Base-by-base conservation (phyloP, 352 stramenopile genomes). In the Pythium rishiriense region DNA sequence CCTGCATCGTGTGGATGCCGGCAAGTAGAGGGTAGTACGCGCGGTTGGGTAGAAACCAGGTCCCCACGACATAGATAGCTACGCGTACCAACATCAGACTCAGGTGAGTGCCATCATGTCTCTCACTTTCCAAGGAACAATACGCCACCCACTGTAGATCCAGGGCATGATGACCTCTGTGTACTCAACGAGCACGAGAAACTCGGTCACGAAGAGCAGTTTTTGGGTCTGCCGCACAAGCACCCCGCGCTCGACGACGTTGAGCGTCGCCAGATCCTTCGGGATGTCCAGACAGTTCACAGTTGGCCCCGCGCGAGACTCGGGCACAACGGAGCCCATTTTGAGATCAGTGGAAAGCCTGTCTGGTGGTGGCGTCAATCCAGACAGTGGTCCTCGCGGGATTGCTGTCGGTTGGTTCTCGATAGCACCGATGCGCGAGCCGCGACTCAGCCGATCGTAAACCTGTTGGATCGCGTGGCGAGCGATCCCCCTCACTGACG, bases 151-250 rank as follows among this genome's bases (percentile, higher is more conserved):
- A 71, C 64, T 58, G 49, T 78, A 70, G 6, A 77, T 60, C 9
- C 72, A 46, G 6, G 59, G 59, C 50, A 83, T 68, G 39, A 83
- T 59, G 19, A 68, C 57, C n/a, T 83, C 72, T 22, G 74, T 62
- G 42, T 79, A 83, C 29, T 78, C 72, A 17, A 72, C 55, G n/a
- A 77, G 62, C 4, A 73, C 55, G 14, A 73, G 26, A 25, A 72
- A 81, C 50, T 84, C 73, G 19, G 58, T 67, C 4, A 66, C 58
- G 37, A 74, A 81, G 4, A 79, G 51, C 15, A 73, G n/a, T 24
- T 46, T 29, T n/a, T 68, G 62, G 0, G 66, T 66, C 3, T 71
- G 33, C 19, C 48, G 58, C 10, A 74, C 52, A 9, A 65, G 29
- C 28, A 61, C 35, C 8, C 61, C 22, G 10, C 49, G 59, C 45